Conservation (phyloP, 2,329 filamentous ascomycete species). For the Beauveria rudraprayagi region DNA sequence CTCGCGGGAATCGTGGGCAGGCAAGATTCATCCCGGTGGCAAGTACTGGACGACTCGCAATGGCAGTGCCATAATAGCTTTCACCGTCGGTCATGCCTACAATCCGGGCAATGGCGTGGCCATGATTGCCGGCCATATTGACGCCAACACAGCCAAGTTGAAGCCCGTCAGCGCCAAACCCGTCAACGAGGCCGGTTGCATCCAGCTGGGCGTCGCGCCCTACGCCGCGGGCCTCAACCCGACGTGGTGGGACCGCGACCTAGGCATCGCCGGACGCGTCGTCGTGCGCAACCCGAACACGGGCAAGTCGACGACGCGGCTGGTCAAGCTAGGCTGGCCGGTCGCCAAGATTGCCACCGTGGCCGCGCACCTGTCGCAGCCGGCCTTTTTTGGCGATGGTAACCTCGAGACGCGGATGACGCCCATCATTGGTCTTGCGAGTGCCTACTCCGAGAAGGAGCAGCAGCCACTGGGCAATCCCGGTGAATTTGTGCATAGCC, state of each 20-base stretch:
- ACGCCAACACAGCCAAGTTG: constrained; percentile 80
- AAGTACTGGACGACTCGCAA: constrained; percentile 88
- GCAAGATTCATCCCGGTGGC: constrained; percentile 64
- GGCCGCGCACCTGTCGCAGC: constrained; percentile 57
- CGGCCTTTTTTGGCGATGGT: constrained; percentile 59
- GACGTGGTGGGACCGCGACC: constrained; percentile 96
- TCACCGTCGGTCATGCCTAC: constrained; percentile 73
- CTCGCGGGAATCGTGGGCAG: constrained; percentile 69
- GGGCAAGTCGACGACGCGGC: constrained; percentile 68
- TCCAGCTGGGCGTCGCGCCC: constrained; percentile 84
- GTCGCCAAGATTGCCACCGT: constrained; percentile 88
- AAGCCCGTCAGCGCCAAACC: constrained; percentile 85
- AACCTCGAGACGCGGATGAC: constrained; percentile 92
- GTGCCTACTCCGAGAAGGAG: constrained; percentile 41
- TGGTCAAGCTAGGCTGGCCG: constrained; percentile 91
- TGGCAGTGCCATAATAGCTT: constrained; percentile 76
- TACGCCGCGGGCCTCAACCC: constrained; percentile 80
- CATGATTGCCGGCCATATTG: constrained; percentile 86
- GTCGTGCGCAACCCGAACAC: constrained; percentile 64
- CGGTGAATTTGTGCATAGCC: constrained; percentile 69
- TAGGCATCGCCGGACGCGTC: constrained; percentile 83
- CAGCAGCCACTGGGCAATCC: constrained; percentile 43
- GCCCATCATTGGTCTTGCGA: constrained; percentile 88
- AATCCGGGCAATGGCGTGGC: constrained; percentile 77
- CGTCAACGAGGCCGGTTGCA: constrained; percentile 66